Evolutionary conservation across 805 yeast genomes (phyloP), one percentile per base, ranked within the genome.

Genomic region (Pachysolen tannophilus): DNA sequence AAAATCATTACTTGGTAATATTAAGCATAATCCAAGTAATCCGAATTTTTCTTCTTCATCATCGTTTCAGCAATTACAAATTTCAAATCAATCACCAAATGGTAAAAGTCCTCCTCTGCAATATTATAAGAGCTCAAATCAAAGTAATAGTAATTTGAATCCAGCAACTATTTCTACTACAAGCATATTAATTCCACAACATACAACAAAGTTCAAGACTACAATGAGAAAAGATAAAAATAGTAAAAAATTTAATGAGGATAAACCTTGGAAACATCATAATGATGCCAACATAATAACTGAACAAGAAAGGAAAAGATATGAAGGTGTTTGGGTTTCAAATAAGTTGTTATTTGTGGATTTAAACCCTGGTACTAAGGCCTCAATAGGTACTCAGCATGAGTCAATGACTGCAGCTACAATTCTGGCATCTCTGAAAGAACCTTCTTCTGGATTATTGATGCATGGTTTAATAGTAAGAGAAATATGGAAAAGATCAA

Each of bases 181-280:
- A 9, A 15, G 26, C n/a, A 36, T 36, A 13, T 28, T 36, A 27
- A 28, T 36, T 16, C 39, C 39, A 13, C 32, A 19, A 23, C 28
- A 36, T 16, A 28, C 50, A 3, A 64, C 71, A 17, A 65, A 63
- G 30, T 63, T 74, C 44, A 66, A 62, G 37, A 67, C 75, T 5
- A 74, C 80, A 4, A 60, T 74, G 65, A 53, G 80, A 21, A 63
- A 65, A 46, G 60, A 57, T 26, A 54, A 56, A 48, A 67, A 64
- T 40, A 62, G 56, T 20, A 49, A 62, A 13, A 55, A 56, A 19
- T 87, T 88, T 55, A 81, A 88, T 51, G 94, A 82, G 48, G 84
- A 82, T 40, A 86, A 87, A 55, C 97, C 97, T 0, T 87, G 97
- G 96, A 87, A 88, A 48, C 78, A 80, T 48, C 97, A 86, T 56